Evolutionary conservation across 129 eudicot genomes (phyloP).

Genomic region (Mikania micrantha): DNA sequence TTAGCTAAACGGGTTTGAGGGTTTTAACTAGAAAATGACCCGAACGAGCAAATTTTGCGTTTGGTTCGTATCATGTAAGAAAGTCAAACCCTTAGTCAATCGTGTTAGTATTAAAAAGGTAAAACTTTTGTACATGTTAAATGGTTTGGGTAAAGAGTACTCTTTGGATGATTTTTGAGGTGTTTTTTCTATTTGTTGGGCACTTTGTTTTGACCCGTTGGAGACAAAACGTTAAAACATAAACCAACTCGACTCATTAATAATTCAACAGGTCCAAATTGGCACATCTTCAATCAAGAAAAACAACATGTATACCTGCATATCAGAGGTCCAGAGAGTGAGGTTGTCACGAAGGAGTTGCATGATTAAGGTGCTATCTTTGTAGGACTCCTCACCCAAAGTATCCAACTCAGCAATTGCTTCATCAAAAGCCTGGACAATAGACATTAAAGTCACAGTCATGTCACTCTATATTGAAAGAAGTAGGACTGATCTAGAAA

Average conservation of each 20-base stretch:
- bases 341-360: slow-evolving; percentile 39
- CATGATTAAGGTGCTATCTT: slow-evolving; percentile 42
- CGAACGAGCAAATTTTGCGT: too few species aligned
- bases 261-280: background rate
- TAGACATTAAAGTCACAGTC: background rate
- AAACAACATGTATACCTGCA: slow-evolving; percentile 21
- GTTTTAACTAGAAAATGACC: too few species aligned
- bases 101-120: background rate
- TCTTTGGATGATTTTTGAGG: background rate
- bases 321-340: slow-evolving; percentile 39
- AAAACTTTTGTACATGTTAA: background rate
- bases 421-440: slow-evolving; percentile 33
- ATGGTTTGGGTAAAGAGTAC: background rate
- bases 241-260: background rate
- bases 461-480: background rate
- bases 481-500: background rate
- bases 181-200: background rate
- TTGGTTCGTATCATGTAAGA: too few species aligned
- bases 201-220: background rate
- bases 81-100: too few species aligned
- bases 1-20: too few species aligned
- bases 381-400: slow-evolving; percentile 41
- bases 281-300: background rate
- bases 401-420: slow-evolving; percentile 41
- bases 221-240: background rate